A percentile compares a stretch with the other conserved stretches of the same genome.
Evolutionary conservation across 345 rosid genomes (phyloP).

Genomic region (Brassica rapa): DNA sequence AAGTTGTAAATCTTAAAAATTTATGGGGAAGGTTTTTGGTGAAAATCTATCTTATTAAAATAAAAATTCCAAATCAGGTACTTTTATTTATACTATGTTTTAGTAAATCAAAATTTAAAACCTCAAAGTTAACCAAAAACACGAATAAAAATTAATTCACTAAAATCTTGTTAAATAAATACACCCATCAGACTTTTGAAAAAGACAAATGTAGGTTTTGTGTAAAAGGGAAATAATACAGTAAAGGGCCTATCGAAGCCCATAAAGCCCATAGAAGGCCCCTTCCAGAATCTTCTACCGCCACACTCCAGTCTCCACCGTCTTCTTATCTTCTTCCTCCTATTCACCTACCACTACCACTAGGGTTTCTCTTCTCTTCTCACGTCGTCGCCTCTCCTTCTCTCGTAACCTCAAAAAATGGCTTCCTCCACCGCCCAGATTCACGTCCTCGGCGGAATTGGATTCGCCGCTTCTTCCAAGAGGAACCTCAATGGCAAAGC

Average conservation of each 20-base stretch:
- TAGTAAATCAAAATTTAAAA: too few relatives aligned
- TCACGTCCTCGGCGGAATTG: conserved; percentile 60
- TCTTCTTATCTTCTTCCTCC: conserved; percentile 36
- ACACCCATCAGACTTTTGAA: not conserved
- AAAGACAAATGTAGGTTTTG: not conserved
- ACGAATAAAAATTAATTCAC: too few relatives aligned
- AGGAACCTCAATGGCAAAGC: conserved; percentile 14
- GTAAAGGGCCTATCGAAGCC: not conserved
- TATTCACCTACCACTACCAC: not conserved
- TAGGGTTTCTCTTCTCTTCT: not conserved
- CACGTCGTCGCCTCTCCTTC: not conserved
- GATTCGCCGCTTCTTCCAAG: conserved; percentile 41
- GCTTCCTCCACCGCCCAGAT: conserved; percentile 81
- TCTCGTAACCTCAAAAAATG: conserved; percentile 39
- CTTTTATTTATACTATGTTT: too few relatives aligned
- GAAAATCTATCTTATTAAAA: too few relatives aligned
- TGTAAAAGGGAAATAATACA: not conserved
- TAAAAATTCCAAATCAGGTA: too few relatives aligned
- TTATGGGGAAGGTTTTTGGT: too few relatives aligned
- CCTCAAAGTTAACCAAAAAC: too few relatives aligned
- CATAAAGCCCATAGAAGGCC: conserved; percentile 2
- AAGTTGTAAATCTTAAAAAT: too few relatives aligned
- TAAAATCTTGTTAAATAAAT: too few relatives aligned
- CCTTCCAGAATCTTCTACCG: conserved; percentile 26
- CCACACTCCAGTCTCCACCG: conserved; percentile 18